Conservation (phyloP, 352 stramenopile genomes). For the Phytophthora macrochlamydospora region DNA sequence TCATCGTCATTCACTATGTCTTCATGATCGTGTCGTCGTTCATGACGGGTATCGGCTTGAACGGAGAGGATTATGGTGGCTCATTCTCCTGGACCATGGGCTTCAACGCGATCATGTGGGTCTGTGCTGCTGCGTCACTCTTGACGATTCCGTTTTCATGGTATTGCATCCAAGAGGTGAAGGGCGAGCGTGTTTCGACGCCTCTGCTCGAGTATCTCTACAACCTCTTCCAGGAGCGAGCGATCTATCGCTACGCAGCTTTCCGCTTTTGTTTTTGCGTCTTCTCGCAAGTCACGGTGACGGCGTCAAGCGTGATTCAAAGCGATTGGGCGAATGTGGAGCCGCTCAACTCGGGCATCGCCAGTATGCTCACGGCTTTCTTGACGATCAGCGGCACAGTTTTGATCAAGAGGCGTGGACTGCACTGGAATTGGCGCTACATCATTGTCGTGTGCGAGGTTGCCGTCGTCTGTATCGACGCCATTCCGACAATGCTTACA, state of each 20-base stretch:
- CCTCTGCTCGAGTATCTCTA: slow-evolving; percentile 40
- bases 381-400: slow-evolving; percentile 37
- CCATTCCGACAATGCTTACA: slow-evolving; percentile 48
- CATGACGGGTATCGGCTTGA: slow-evolving; percentile 50
- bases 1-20: slow-evolving; percentile 39
- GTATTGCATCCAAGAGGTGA: slow-evolving; percentile 49
- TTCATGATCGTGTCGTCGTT: slow-evolving; percentile 45
- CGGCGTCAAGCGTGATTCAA: slow-evolving; percentile 48
- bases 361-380: slow-evolving; percentile 45
- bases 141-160: slow-evolving; percentile 38
- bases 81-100: slow-evolving; percentile 55
- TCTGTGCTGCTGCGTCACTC: slow-evolving; percentile 32
- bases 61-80: slow-evolving; percentile 51
- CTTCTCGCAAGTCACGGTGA: slow-evolving; percentile 50
- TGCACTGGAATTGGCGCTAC: slow-evolving; percentile 58
- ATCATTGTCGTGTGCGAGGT: slow-evolving; percentile 46
- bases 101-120: slow-evolving; percentile 62
- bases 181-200: slow-evolving; percentile 26
- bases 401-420: slow-evolving; percentile 42
- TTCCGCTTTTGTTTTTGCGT: slow-evolving; percentile 53
- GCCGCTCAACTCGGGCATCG: slow-evolving; percentile 58
- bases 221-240: slow-evolving; percentile 45
- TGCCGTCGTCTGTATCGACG: slow-evolving; percentile 47
- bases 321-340: slow-evolving; percentile 56
- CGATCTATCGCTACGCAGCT: slow-evolving; percentile 52